These are phyloP conservation scores for Pichia sp. DNA, from an alignment of 1,139 yeast genomes.

Conservation along the genomic window DNA sequence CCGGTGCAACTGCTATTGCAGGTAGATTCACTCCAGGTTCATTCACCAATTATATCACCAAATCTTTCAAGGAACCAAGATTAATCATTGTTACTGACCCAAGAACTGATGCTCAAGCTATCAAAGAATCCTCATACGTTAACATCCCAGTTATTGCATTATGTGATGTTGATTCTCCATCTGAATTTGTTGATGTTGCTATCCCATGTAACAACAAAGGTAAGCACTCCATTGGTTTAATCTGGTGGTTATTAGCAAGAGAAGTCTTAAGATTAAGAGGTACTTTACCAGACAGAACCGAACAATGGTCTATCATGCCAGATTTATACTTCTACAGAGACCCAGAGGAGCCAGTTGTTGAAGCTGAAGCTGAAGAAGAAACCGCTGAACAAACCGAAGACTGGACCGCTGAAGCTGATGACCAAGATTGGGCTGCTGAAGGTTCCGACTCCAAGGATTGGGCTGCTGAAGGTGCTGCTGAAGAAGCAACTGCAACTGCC, in stretches of 20 bases:
- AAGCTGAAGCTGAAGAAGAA: slow-evolving; percentile 53
- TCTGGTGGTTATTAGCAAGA: slow-evolving; percentile 99
- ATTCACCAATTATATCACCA: slow-evolving; percentile 99
- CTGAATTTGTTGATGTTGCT: slow-evolving; percentile 98
- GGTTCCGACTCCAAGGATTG: slow-evolving; percentile 33
- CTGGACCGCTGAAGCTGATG: slow-evolving; percentile 34
- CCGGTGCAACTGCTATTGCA: slow-evolving; percentile 99
- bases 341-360: slow-evolving; percentile 97
- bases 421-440: slow-evolving; percentile 69
- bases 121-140: slow-evolving; percentile 99
- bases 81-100: slow-evolving; percentile 99
- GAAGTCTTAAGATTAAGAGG: slow-evolving; percentile 99
- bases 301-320: slow-evolving; percentile 99
- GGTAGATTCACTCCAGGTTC: slow-evolving; percentile 99
- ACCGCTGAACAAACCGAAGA: slow-evolving; percentile 56
- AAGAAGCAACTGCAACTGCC: slow-evolving; percentile 23
- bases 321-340: slow-evolving; percentile 99
- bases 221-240: slow-evolving; percentile 98
- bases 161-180: slow-evolving; percentile 97
- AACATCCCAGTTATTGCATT: slow-evolving; percentile 99
- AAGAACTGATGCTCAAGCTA: slow-evolving; percentile 99
- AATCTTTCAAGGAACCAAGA: slow-evolving; percentile 99
- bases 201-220: slow-evolving; percentile 99
- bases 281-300: slow-evolving; percentile 91
- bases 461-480: slow-evolving; percentile 31